Evolutionary conservation across 257 asterid genomes (phyloP).

Genomic region (Linderniella brevidens): DNA sequence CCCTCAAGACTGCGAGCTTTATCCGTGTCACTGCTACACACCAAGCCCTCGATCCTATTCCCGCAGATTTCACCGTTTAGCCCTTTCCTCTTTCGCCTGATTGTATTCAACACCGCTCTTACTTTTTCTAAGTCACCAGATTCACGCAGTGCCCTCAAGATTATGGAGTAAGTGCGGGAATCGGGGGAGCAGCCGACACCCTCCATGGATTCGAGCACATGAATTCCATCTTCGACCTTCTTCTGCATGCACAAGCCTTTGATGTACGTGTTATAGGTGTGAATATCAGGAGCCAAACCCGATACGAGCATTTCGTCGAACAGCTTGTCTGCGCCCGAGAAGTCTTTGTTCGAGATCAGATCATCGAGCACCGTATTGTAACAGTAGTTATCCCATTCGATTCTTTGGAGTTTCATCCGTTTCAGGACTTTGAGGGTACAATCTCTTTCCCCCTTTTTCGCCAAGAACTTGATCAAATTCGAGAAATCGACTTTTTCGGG

Average conservation of each 20-base stretch:
- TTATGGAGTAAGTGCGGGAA: conserved; percentile 20
- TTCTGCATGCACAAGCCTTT: conserved; percentile 41
- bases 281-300: conserved; percentile 47
- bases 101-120: conserved; percentile 18
- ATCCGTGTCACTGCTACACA: too few species aligned
- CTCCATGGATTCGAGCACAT: conserved; percentile 36
- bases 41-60: conserved; percentile 8
- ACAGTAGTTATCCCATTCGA: conserved; percentile 25
- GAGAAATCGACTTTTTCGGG: conserved; percentile 34
- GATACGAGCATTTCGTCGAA: conserved; percentile 70
- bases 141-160: conserved; percentile 20
- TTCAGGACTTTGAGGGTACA: conserved; percentile 35
- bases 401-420: conserved; percentile 30
- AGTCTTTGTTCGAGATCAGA: conserved; percentile 23
- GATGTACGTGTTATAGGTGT: conserved; percentile 44
- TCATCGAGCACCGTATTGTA: conserved; percentile 48
- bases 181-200: conserved; percentile 50
- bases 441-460: conserved; percentile 14
- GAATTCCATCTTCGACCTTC: conserved; percentile 37
- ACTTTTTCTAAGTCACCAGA: conserved; percentile 22
- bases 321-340: conserved; percentile 34
- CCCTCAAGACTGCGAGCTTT: too few species aligned
- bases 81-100: conserved; percentile 22
- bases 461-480: conserved; percentile 31
- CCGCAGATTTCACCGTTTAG: conserved; percentile 19